Evolutionary conservation across 2,329 filamentous ascomycete species (phyloP).

Genomic region (Arachnomyces sp.): DNA sequence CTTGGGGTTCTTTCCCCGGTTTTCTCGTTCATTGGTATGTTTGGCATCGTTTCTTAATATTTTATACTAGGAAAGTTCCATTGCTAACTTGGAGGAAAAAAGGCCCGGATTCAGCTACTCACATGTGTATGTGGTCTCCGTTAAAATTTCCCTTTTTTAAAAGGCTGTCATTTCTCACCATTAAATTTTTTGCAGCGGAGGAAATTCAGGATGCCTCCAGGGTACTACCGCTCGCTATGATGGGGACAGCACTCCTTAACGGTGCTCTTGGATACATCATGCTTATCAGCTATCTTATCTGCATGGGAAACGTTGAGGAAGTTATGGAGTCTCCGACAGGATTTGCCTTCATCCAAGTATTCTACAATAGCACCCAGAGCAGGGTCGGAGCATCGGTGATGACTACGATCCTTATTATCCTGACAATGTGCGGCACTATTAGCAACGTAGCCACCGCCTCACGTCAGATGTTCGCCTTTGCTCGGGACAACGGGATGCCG

Average conservation of each 20-base stretch:
- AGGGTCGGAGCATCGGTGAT: conserved; percentile 24
- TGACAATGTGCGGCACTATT: conserved; percentile 23
- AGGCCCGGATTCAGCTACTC: conserved; percentile 18
- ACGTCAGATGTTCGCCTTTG: conserved; percentile 30
- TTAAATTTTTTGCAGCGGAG: conserved; percentile 25
- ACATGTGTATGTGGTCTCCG: conserved; percentile 12
- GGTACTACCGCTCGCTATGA: conserved; percentile 30
- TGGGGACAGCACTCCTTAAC: conserved; percentile 29
- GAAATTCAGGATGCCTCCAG: conserved; percentile 31
- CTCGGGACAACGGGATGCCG: conserved; percentile 30
- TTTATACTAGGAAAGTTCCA: too few species aligned
- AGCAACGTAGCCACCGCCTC: conserved; percentile 27
- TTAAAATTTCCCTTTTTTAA: neutral
- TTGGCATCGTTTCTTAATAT: too few species aligned
- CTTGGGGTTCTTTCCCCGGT: conserved; percentile 19
- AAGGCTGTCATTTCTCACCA: too few species aligned
- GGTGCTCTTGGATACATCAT: conserved; percentile 29
- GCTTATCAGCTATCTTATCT: conserved; percentile 28
- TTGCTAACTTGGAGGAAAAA: neutral
- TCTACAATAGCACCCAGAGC: conserved; percentile 39
- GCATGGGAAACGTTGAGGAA: conserved; percentile 26
- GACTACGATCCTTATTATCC: conserved; percentile 25
- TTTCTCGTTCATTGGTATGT: conserved; percentile 15
- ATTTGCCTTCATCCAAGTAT: conserved; percentile 34
- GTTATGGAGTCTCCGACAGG: conserved; percentile 26